phyloP scores from a whole-genome alignment of 192 early-diverging fungal genomes.

The Dissophora ornata region DNA sequence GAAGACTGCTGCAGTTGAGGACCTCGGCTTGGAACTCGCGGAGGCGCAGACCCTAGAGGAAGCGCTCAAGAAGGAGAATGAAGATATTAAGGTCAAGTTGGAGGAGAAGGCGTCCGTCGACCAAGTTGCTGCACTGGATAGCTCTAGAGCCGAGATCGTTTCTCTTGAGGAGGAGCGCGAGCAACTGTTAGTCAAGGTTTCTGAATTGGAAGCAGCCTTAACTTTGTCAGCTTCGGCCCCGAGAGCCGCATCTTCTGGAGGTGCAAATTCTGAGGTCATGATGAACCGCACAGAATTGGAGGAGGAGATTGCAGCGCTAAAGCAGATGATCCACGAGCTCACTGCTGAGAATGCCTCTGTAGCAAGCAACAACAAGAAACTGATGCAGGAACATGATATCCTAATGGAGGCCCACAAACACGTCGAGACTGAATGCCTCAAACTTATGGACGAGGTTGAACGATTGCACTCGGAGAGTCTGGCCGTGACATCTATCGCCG shows the following conservation, averaged over 20 bases:
- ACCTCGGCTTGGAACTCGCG: slow-evolving; percentile 36
- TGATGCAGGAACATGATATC: slow-evolving; percentile 62
- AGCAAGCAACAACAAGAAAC: slow-evolving; percentile 62
- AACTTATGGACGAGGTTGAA: slow-evolving; percentile 83
- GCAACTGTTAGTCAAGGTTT: slow-evolving; percentile 57
- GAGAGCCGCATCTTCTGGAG: slow-evolving; percentile 2
- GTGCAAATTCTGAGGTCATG: slow-evolving; percentile 4
- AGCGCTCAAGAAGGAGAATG: slow-evolving; percentile 39
- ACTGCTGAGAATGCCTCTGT: slow-evolving; percentile 63
- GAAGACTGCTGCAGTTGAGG: slow-evolving; percentile 53
- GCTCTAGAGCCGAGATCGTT: slow-evolving; percentile 42
- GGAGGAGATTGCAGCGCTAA: slow-evolving; percentile 56
- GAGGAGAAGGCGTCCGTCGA: slow-evolving; percentile 20
- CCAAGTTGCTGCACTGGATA: slow-evolving; percentile 16
- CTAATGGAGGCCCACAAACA: slow-evolving; percentile 71
- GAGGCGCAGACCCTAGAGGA: slow-evolving; percentile 49
- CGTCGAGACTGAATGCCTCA: slow-evolving; percentile 77
- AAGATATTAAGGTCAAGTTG: slow-evolving; percentile 22
- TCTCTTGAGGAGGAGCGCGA: slow-evolving; percentile 59
- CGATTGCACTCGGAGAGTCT: slow-evolving; percentile 68
- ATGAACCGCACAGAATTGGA: slow-evolving; percentile 54
- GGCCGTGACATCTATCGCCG: slow-evolving; percentile 21
- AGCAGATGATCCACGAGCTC: slow-evolving; percentile 62
- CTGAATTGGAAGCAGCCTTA: slow-evolving; percentile 26
- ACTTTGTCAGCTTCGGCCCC: slow-evolving; percentile 30